A percentile compares a stretch with the other conserved stretches of the same genome.
Evolutionary conservation across 257 asterid genomes (phyloP).

Genomic region (Striga asiatica): DNA sequence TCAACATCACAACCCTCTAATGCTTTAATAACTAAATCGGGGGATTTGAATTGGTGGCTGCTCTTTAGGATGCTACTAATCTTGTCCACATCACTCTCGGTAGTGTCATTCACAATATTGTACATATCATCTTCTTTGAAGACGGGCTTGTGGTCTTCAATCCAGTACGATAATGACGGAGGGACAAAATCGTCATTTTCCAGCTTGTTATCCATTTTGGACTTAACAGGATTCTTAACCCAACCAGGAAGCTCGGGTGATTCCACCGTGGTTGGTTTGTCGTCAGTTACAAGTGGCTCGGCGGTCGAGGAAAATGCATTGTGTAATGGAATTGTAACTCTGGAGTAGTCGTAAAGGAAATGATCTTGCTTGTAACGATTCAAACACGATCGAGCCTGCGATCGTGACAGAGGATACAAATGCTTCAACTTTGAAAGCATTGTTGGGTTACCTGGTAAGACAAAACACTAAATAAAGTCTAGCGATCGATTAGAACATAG

Average conservation of each 20-base stretch:
- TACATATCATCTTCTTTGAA: slow-evolving; percentile 29
- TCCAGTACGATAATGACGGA: slow-evolving; percentile 69
- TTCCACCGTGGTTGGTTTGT: slow-evolving; percentile 23
- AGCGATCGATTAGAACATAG: background rate
- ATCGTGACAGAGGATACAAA: slow-evolving; percentile 18
- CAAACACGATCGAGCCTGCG: slow-evolving; percentile 13
- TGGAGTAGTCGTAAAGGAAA: slow-evolving; percentile 11
- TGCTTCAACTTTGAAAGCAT: background rate
- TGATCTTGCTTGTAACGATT: slow-evolving; percentile 10
- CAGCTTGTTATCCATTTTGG: slow-evolving; percentile 1
- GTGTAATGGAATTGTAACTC: slow-evolving; percentile 16
- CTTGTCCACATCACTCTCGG: slow-evolving; percentile 53
- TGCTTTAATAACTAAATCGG: slow-evolving; percentile 34
- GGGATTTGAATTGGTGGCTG: slow-evolving; percentile 35
- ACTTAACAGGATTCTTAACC: slow-evolving; percentile 34
- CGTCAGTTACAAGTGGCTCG: slow-evolving; percentile 22
- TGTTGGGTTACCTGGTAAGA: background rate
- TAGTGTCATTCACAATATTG: slow-evolving; percentile 19
- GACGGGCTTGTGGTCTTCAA: slow-evolving; percentile 30
- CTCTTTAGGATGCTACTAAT: slow-evolving; percentile 46
- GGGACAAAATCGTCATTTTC: slow-evolving; percentile 69
- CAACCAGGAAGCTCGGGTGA: slow-evolving; percentile 79
- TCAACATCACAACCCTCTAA: slow-evolving; percentile 37
- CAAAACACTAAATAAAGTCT: background rate
- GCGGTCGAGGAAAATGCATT: slow-evolving; percentile 27